Conservation (phyloP, 164 flowering plant genomes). For the Platanus orientalis region DNA sequence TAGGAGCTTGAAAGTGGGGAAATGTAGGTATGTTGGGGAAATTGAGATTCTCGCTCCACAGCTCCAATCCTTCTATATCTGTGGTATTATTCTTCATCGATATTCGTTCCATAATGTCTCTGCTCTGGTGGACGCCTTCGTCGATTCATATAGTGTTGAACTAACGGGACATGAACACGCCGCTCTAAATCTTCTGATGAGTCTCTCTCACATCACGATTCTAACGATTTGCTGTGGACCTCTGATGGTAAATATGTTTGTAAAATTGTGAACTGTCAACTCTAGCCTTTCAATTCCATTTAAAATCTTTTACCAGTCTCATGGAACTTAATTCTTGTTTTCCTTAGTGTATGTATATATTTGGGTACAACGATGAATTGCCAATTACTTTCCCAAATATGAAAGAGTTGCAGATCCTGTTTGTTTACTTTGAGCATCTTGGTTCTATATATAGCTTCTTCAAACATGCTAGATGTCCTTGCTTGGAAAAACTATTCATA, state of each 20-base stretch:
- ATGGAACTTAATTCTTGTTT: background rate
- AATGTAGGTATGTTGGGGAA: background rate
- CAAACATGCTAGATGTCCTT: background rate
- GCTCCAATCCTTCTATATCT: slow-evolving; percentile 6
- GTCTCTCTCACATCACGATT: background rate
- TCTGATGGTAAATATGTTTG: background rate
- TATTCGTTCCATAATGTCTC: background rate
- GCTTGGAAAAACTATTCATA: slow-evolving; percentile 15
- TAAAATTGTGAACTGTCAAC: no score
- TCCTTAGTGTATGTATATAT: background rate
- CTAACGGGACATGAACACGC: no score
- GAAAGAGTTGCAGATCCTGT: slow-evolving; percentile 11
- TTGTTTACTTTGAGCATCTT: background rate
- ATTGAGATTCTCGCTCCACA: slow-evolving; percentile 7
- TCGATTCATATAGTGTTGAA: background rate
- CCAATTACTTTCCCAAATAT: slow-evolving; percentile 12
- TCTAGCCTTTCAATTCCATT: background rate
- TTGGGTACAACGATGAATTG: background rate
- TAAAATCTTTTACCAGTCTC: background rate
- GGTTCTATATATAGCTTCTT: slow-evolving; percentile 5
- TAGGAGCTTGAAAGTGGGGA: slow-evolving; percentile 5
- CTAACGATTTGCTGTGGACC: background rate
- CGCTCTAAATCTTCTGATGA: background rate
- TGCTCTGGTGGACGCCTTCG: slow-evolving; percentile 2
- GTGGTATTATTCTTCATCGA: background rate